Evolutionary conservation across 108 stramenopile genomes (phyloP).

Genomic region (Asterionellopsis glacialis): DNA sequence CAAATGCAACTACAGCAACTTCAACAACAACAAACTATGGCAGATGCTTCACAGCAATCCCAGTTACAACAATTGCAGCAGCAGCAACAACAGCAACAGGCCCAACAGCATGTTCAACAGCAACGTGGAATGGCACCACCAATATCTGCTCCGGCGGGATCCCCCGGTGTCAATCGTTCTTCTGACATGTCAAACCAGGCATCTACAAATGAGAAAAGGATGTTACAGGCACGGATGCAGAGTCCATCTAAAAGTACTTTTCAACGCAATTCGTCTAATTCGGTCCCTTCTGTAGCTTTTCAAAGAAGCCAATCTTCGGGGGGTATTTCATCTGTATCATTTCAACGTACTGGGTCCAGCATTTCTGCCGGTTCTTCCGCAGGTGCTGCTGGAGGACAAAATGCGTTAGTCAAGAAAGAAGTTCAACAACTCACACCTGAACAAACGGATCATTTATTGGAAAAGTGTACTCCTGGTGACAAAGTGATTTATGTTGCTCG

Average conservation of each 20-base stretch:
- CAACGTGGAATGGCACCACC: slow-evolving; percentile 1
- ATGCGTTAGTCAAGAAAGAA: slow-evolving; percentile 1
- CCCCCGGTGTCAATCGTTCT: slow-evolving; percentile 3
- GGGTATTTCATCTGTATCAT: too few relatives aligned
- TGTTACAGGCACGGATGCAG: slow-evolving; percentile 2
- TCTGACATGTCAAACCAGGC: background rate
- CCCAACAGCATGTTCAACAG: slow-evolving; percentile 3
- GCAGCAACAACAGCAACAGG: slow-evolving; percentile 13
- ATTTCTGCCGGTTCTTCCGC: background rate
- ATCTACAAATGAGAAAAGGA: background rate
- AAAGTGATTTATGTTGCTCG: slow-evolving; percentile 52
- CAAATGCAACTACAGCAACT: slow-evolving; percentile 10
- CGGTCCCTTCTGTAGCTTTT: slow-evolving; percentile 6
- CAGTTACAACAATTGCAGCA: slow-evolving; percentile 6
- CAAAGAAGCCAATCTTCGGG: background rate
- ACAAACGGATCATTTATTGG: slow-evolving; percentile 25
- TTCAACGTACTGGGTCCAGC: too few relatives aligned
- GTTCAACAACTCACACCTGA: slow-evolving; percentile 11
- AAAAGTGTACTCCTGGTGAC: slow-evolving; percentile 43
- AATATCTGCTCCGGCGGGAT: slow-evolving; percentile 5
- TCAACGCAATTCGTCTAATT: slow-evolving; percentile 6
- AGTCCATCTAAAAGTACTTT: slow-evolving; percentile 1
- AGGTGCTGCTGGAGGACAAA: background rate
- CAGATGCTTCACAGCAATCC: slow-evolving; percentile 6
- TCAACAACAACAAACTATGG: slow-evolving; percentile 10